Evolutionary conservation across 257 asterid species (phyloP).

Genomic region (Mitragyna speciosa): DNA sequence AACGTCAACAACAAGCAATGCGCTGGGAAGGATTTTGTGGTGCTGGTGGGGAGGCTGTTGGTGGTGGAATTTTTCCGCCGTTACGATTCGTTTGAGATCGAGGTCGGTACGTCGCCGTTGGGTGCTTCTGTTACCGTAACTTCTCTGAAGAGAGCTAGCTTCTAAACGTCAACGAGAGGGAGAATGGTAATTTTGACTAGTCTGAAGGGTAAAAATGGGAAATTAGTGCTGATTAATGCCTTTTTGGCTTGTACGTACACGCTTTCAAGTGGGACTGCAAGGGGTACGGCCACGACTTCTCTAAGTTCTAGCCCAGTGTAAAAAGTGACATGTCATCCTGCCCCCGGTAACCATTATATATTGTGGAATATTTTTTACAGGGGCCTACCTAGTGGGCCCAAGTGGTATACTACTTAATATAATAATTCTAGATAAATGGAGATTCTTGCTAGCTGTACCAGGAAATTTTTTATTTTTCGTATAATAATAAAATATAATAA

Average conservation of each 20-base stretch:
- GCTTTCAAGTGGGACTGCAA: too few species aligned
- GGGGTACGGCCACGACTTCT: too few species aligned
- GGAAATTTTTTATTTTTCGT: too few species aligned
- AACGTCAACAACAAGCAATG: slow-evolving; percentile 65
- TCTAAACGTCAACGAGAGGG: slow-evolving; percentile 25
- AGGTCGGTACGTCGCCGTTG: slow-evolving; percentile 55
- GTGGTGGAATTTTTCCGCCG: slow-evolving; percentile 81
- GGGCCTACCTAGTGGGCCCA: too few species aligned
- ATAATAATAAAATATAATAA: too few species aligned
- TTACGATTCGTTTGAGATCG: slow-evolving; percentile 72
- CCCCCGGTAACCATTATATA: too few species aligned
- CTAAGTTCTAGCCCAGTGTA: too few species aligned
- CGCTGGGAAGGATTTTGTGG: slow-evolving; percentile 92
- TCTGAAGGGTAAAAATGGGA: not conserved
- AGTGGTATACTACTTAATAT: too few species aligned
- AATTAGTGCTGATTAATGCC: not conserved
- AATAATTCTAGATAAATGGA: too few species aligned
- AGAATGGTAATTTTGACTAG: not conserved
- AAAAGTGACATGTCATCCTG: too few species aligned
- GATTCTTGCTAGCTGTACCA: not conserved
- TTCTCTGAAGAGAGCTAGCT: slow-evolving; percentile 63
- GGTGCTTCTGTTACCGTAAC: slow-evolving; percentile 71
- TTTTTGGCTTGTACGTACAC: not conserved
- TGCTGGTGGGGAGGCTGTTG: slow-evolving; percentile 65
- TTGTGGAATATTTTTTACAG: too few species aligned